Base-by-base conservation (phyloP, 2,329 filamentous ascomycete genomes). In the Exophiala viscosa region DNA sequence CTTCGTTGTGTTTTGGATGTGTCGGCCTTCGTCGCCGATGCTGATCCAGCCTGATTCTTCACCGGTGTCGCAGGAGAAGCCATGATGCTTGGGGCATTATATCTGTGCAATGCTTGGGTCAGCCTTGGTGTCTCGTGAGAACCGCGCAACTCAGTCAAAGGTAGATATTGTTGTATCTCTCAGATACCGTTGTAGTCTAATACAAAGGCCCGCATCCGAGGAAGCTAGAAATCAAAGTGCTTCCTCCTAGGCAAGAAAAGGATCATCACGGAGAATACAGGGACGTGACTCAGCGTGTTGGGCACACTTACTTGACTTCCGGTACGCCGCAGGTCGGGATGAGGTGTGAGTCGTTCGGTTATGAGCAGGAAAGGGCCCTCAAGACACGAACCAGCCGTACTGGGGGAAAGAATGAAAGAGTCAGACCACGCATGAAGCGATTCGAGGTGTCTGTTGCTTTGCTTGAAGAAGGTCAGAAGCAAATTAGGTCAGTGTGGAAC, bases 101-200 rank as follows among this genome's bases (percentile, higher is more conserved):
- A 59, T 53, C 58, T 64, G 55, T 42, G 59, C 43, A 34, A 14
- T 36, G 10, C 39, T 49, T 51, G 43, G 39, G 40, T 50, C 49
- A 57, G 54, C 52, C 38, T 50, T 11, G 43, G 23, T 28, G 23
- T 7, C 23, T 28, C 23, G 23, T 28, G 34, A n/a, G n/a, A n/a
- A 44, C 20, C 33, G 34, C 11, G 47, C 47, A 47, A 42, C 55
- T 39, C 28, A 43, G 44, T 31, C 50, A 28, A 33, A 23, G 20
- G 38, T 3, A 5, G 20, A 32, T 45, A 14, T 49, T 40, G n/a
- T 48, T 28, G 41, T 23, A 35, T 43, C 48, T 36, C 55, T 93
- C 88, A 93, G 88, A 93, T 93, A 93, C 88, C 88, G 88, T 93
- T 92, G 88, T 93, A 93, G 88, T 93, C 88, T 87, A 71, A 86